phyloP scores from a whole-genome alignment of 2,329 filamentous ascomycete genomes.

The Ophiognomonia clavigignenti-juglandacearum region DNA sequence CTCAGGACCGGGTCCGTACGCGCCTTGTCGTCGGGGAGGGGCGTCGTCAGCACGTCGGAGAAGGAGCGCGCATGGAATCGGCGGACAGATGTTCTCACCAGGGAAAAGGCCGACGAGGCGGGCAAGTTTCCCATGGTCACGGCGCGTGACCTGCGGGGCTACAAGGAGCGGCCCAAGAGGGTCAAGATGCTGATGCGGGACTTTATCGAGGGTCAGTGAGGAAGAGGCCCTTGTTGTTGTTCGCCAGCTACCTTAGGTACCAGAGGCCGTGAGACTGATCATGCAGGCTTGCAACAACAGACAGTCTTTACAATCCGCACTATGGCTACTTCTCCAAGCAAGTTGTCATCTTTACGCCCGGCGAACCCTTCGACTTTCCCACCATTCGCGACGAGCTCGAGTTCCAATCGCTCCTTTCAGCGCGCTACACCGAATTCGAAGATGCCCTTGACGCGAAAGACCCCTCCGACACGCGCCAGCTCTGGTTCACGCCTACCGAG shows the following conservation, averaged over 20 bases:
- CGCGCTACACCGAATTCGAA: slow-evolving; percentile 86
- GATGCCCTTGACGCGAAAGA: slow-evolving; percentile 75
- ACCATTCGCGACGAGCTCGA: slow-evolving; percentile 75
- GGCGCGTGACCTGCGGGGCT: slow-evolving; percentile 66
- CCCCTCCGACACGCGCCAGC: slow-evolving; percentile 69
- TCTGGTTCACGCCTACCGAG: slow-evolving; percentile 98
- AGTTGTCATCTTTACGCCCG: slow-evolving; percentile 91
- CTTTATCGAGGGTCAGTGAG: slow-evolving; percentile 79
- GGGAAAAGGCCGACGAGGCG: slow-evolving; percentile 77
- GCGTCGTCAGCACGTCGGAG: slow-evolving; percentile 21
- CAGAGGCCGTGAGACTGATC: neutral
- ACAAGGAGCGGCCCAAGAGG: slow-evolving; percentile 71
- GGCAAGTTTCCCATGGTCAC: slow-evolving; percentile 79
- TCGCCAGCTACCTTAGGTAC: neutral
- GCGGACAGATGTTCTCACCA: slow-evolving; percentile 66
- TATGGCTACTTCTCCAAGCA: slow-evolving; percentile 98
- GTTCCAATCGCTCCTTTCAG: slow-evolving; percentile 72
- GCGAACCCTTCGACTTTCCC: slow-evolving; percentile 86
- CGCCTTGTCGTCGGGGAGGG: slow-evolving; percentile 23
- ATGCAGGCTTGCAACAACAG: slow-evolving; percentile 36
- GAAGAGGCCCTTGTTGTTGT: neutral
- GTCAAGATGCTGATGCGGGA: slow-evolving; percentile 98
- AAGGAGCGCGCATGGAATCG: slow-evolving; percentile 82
- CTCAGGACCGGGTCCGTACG: slow-evolving; percentile 29
- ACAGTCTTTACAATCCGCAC: slow-evolving; percentile 88